Base-by-base conservation (phyloP, 768 basidiomycete genomes). In the Infundibulicybe gibba region DNA sequence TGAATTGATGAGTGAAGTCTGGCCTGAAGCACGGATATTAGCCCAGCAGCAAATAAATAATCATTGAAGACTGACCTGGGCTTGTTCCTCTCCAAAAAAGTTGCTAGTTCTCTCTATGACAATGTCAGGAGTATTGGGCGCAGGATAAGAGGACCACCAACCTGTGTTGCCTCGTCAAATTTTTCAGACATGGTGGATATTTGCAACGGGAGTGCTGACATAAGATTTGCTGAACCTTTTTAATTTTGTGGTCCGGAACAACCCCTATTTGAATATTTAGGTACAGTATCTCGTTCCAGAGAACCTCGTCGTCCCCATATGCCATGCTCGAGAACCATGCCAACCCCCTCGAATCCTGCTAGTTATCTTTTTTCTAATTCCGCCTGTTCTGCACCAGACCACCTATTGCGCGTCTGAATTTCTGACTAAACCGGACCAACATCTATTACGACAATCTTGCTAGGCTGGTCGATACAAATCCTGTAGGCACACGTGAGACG, bases 61-160 rank as follows among this genome's bases (percentile, higher is more conserved):
- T 8, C 37, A 25, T 30, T n/a, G 17, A 42, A 33, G 71, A 41
- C 63, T 74, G 38, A 87, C 86, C 67, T 89, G 85, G 2, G 83
- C 80, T 61, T 94, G 91, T 69, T 93, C 49, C 79, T 79, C 57
- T 91, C 88, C 48, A 95, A 66, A 68, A 93, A 94, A 14, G 68
- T 63, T 25, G 80, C 67, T 37, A 97, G 79, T 64, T 97, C 94
- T 71, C 86, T 89, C 93, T 95, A 61, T 12, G 37, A 38, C 30
- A 47, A 39, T 48, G 35, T 45, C 34, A n/a, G 43, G n/a, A 54
- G 45, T 40, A 42, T 32, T 15, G 17, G 43, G 19, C 41, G 31
- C 34, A 32, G 14, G 32, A 25, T 12, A 48, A 21, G 19, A 48
- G 43, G 40, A 34, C 34, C 5, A 54, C 67, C 45, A 43, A 86